Evolutionary conservation across 768 basidiomycete species (phyloP).

Genomic region (Suillus tomentosus): DNA sequence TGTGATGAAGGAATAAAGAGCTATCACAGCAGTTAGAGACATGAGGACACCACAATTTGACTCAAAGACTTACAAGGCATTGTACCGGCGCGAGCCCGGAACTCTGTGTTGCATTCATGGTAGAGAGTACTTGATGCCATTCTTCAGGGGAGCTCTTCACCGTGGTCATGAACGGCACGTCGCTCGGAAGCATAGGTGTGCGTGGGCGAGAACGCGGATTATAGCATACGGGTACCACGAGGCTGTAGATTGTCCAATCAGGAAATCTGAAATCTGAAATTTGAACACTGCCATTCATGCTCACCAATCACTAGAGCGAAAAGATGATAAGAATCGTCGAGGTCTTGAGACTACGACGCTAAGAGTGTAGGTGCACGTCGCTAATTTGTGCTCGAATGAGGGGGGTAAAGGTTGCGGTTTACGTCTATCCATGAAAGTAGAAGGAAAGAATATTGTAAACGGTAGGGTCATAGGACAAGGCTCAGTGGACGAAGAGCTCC

Average conservation of each 20-base stretch:
- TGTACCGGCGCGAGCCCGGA: slow-evolving; percentile 42
- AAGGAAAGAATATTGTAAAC: slow-evolving; percentile 49
- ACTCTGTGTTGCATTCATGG: slow-evolving; percentile 40
- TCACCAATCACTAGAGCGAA: slow-evolving; percentile 50
- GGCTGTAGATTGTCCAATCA: slow-evolving; percentile 32
- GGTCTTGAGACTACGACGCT: slow-evolving; percentile 42
- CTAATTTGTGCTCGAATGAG: slow-evolving; percentile 34
- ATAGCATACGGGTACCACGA: slow-evolving; percentile 53
- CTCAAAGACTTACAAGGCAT: slow-evolving; percentile 52
- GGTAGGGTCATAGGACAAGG: slow-evolving; percentile 39
- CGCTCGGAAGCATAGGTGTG: slow-evolving; percentile 48
- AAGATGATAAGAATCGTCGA: slow-evolving; percentile 44
- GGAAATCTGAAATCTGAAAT: slow-evolving; percentile 3
- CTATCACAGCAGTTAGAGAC: slow-evolving; percentile 36
- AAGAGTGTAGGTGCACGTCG: slow-evolving; percentile 46
- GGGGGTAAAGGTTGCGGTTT: slow-evolving; percentile 48
- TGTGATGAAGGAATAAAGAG: slow-evolving; percentile 60
- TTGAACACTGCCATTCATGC: slow-evolving; percentile 15
- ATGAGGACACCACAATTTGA: too few species aligned
- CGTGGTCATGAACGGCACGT: slow-evolving; percentile 53
- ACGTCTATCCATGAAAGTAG: slow-evolving; percentile 42
- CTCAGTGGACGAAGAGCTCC: slow-evolving; percentile 18
- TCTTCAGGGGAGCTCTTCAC: slow-evolving; percentile 68
- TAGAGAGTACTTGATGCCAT: slow-evolving; percentile 54
- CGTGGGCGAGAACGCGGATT: slow-evolving; percentile 55